Evolutionary conservation across 1,139 yeast genomes (phyloP).

Genomic region (Saccharomyces hybrid): DNA sequence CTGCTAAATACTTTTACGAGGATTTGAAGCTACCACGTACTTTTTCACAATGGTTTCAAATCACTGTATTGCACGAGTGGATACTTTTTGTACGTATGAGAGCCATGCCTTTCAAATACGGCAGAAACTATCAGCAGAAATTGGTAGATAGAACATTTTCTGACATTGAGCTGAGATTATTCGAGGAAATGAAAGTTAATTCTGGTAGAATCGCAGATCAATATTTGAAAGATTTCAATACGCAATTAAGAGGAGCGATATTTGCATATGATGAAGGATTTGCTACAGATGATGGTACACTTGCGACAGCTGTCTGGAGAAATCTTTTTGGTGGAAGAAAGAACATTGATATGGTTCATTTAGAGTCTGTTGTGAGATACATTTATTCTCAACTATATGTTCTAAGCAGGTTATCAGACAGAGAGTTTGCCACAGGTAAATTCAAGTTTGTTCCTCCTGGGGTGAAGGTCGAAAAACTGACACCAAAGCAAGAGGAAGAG

Average conservation of each 20-base stretch:
- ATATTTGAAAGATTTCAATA: constrained; percentile 81
- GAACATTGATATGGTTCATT: constrained; percentile 70
- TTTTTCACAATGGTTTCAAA: constrained; percentile 92
- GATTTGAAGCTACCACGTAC: constrained; percentile 76
- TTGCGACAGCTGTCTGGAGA: constrained; percentile 88
- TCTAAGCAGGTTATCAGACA: constrained; percentile 72
- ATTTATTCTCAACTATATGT: constrained; percentile 85
- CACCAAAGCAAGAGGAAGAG: constrained; percentile 49
- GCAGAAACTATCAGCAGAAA: constrained; percentile 86
- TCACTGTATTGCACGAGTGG: constrained; percentile 88
- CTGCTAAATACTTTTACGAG: constrained; percentile 68
- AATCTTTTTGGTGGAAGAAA: constrained; percentile 81
- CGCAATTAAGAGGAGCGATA: constrained; percentile 82
- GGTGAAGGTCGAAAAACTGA: constrained; percentile 64
- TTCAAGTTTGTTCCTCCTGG: constrained; percentile 83
- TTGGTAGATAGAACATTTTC: constrained; percentile 80
- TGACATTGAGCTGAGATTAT: constrained; percentile 80
- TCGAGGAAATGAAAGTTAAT: constrained; percentile 74
- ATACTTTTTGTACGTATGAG: constrained; percentile 89
- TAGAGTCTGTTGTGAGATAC: constrained; percentile 82
- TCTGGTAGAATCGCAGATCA: constrained; percentile 82
- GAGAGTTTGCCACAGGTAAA: constrained; percentile 88
- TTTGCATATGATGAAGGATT: constrained; percentile 92
- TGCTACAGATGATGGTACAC: constrained; percentile 69
- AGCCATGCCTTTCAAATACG: constrained; percentile 85